Conservation (phyloP, 306 rosid genomes). For the Vachellia pachyceras region DNA sequence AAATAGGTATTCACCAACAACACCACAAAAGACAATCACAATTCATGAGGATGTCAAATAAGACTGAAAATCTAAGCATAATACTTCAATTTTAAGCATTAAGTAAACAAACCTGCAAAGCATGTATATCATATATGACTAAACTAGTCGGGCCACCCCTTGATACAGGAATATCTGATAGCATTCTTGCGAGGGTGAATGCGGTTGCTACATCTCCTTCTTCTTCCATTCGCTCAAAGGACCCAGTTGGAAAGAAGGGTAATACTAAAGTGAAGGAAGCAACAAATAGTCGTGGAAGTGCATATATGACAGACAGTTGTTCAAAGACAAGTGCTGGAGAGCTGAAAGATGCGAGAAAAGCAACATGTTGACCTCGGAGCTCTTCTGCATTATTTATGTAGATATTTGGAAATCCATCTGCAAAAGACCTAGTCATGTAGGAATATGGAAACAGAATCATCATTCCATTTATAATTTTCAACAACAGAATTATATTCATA, state of each 20-base stretch:
- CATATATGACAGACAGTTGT: slow-evolving; percentile 91
- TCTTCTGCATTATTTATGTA: slow-evolving; percentile 88
- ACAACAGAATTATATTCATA: not conserved
- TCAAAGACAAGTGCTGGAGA: slow-evolving; percentile 91
- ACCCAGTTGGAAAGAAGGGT: slow-evolving; percentile 98
- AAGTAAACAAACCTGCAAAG: slow-evolving; percentile 78
- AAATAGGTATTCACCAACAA: slow-evolving; percentile 4
- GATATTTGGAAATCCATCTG: slow-evolving; percentile 93
- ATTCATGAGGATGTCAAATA: slow-evolving; percentile 10
- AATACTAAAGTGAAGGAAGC: slow-evolving; percentile 84
- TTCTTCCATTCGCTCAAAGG: slow-evolving; percentile 99
- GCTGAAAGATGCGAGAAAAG: slow-evolving; percentile 90
- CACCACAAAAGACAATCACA: not conserved
- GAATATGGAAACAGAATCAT: slow-evolving; percentile 36
- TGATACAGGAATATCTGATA: slow-evolving; percentile 89
- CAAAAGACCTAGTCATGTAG: slow-evolving; percentile 73
- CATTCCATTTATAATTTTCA: slow-evolving; percentile 22
- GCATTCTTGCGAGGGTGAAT: slow-evolving; percentile 94
- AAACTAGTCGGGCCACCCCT: slow-evolving; percentile 97
- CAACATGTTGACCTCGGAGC: slow-evolving; percentile 95
- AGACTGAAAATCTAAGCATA: slow-evolving; percentile 22
- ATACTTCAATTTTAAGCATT: slow-evolving; percentile 26
- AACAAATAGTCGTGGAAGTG: slow-evolving; percentile 87
- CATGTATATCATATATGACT: slow-evolving; percentile 93
- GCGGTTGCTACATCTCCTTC: slow-evolving; percentile 99